phyloP scores from a whole-genome alignment of 192 early-diverging fungal genomes.

The Dissophora globulifera region DNA sequence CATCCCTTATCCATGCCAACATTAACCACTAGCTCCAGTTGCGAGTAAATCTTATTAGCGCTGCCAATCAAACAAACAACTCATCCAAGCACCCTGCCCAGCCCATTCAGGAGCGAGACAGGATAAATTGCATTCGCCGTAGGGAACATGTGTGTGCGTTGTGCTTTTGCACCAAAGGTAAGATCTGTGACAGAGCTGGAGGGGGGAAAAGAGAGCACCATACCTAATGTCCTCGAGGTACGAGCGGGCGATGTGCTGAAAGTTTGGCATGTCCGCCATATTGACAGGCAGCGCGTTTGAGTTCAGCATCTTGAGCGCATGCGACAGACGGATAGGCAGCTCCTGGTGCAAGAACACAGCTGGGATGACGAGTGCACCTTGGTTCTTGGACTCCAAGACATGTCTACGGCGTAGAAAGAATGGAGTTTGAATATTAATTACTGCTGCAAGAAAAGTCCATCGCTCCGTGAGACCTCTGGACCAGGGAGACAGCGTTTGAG shows the following conservation, averaged over 20 bases:
- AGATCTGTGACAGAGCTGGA: no score
- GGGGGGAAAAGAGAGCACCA: background rate
- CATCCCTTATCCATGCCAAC: no score
- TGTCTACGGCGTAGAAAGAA: conserved; percentile 16
- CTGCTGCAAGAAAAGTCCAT: no score
- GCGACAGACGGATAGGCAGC: conserved; percentile 67
- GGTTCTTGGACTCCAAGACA: conserved; percentile 48
- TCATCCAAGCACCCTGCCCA: no score
- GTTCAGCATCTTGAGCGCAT: conserved; percentile 64
- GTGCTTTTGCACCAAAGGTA: no score
- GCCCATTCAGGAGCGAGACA: no score
- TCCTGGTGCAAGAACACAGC: conserved; percentile 67
- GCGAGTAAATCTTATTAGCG: no score
- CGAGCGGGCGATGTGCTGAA: conserved; percentile 58
- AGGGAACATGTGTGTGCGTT: no score
- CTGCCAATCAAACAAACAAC: no score
- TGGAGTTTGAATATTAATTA: no score
- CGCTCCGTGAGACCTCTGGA: background rate
- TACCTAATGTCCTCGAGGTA: conserved; percentile 65
- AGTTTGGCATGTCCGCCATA: conserved; percentile 56
- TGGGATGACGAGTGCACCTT: conserved; percentile 41
- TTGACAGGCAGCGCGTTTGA: conserved; percentile 58
- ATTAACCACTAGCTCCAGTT: no score
- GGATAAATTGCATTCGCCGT: no score
- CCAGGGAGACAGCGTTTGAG: background rate